Evolutionary conservation across 208 protist genomes (phyloP), one percentile per base, ranked within the genome.

Genomic region (Herpetomonas samuelpessoai): DNA sequence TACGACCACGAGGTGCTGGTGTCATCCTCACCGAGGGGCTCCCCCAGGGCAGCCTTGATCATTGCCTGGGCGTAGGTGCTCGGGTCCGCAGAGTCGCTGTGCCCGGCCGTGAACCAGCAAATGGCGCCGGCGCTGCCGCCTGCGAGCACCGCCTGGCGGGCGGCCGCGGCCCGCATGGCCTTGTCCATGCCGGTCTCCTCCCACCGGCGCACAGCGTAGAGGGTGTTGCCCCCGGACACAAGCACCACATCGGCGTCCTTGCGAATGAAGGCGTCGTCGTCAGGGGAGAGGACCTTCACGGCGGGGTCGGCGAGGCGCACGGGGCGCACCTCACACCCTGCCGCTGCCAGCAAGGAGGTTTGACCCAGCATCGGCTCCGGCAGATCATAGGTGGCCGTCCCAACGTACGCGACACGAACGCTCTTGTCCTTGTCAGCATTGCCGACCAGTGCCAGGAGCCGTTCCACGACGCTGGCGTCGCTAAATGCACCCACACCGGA

Each of bases 1-100:
- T 93, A 96, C 16, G 55, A 77, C 88, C 89, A 97, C 30, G 58
- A 45, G 35, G 57, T 24, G 56, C 50, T 9, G 25, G 50, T 30
- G 28, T 47, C 24, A 22, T 28, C 56, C 18, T 45, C 46, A 31
- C 44, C 68, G 12, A 62, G 27, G 16, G 57, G 49, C 0, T 51
- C 50, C 21, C 67, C 54, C 29, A 59, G 53, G 49, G 71, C 52
- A 21, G 7, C 52, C 9, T 62, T 54, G 30, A 91, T 50, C 57
- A 79, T 83, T 3, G 85, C 44, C 57, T 79, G 61, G 1, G 79
- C 67, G 59, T 86, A 96, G 24, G 85, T 91, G 0, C 71, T 38
- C 12, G 92, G 89, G 65, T 97, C 79, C 12, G 87, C 88, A 0
- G 86, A 94, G 76, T 97, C 92, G 61, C 87, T 93, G 76, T 97